Percentiles rank a stretch among this genome's conserved stretches.
Evolutionary conservation across 202 grass and related monocot species (phyloP).

Genomic region (Carex sylvatica): DNA sequence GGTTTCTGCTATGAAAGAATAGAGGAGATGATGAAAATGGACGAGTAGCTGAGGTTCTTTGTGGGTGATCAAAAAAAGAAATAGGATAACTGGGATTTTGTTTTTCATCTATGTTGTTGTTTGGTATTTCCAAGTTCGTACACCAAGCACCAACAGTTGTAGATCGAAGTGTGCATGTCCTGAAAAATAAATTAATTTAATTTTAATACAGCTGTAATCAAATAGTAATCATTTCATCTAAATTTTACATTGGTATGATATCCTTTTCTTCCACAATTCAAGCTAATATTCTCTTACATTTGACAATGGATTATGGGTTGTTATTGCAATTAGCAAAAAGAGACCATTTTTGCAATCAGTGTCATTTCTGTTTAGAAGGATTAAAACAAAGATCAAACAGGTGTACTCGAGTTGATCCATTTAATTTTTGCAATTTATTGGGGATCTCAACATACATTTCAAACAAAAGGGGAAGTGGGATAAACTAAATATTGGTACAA

Average conservation of each 20-base stretch:
- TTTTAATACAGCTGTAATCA: not conserved
- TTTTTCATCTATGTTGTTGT: not conserved
- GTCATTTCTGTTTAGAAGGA: not conserved
- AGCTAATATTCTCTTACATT: not conserved
- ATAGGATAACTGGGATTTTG: not conserved
- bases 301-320: not conserved
- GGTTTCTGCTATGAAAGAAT: slow-evolving; percentile 38
- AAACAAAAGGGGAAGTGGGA: not conserved
- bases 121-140: not conserved
- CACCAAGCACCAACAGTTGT: not conserved
- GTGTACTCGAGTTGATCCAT: not conserved
- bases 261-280: not conserved
- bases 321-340: not conserved
- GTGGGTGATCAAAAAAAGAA: not conserved
- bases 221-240: not conserved
- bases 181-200: slow-evolving; percentile 5
- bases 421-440: not conserved
- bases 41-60: slow-evolving; percentile 27
- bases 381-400: not conserved
- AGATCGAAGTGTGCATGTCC: not conserved
- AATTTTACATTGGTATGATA: not conserved
- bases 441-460: not conserved
- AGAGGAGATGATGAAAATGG: slow-evolving; percentile 27
- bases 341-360: not conserved
- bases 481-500: not conserved